Conservation (phyloP, 345 rosid genomes). For the Zanthoxylum bungeanum region DNA sequence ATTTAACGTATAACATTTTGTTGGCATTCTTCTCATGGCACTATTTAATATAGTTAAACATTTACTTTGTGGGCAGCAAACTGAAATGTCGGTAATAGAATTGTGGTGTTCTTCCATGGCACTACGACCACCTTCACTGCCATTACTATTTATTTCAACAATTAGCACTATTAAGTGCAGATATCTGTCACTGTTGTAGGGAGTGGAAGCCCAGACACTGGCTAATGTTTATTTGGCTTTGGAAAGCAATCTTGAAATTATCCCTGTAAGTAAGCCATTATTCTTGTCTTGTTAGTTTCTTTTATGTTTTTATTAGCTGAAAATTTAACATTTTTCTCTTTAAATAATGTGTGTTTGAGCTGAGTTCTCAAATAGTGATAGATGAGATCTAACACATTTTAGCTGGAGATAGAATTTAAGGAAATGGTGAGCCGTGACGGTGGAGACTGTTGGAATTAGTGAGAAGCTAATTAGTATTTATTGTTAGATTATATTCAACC, state of each 20-base stretch:
- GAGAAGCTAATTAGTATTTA: too few relatives aligned
- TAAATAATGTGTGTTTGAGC: background rate
- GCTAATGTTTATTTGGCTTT: constrained; percentile 96
- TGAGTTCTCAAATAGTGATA: background rate
- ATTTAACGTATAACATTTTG: background rate
- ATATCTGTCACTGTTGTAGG: constrained; percentile 40
- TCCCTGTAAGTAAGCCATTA: constrained; percentile 62
- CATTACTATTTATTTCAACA: background rate
- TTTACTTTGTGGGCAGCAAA: background rate
- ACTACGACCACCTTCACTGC: background rate
- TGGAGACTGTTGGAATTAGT: too few relatives aligned
- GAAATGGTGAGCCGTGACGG: background rate
- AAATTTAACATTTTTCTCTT: background rate
- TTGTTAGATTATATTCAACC: too few relatives aligned
- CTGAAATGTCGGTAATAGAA: background rate
- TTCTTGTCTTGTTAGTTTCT: constrained; percentile 9
- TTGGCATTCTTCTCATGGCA: background rate
- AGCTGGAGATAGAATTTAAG: background rate
- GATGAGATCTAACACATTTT: background rate
- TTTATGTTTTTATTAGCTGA: background rate
- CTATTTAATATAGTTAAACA: constrained; percentile 4
- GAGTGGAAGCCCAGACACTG: constrained; percentile 97
- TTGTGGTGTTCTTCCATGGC: background rate
- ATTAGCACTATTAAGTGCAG: background rate
- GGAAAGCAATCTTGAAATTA: constrained; percentile 93